phyloP scores from a whole-genome alignment of 768 basidiomycete genomes.

The Mycena kentingensis region DNA sequence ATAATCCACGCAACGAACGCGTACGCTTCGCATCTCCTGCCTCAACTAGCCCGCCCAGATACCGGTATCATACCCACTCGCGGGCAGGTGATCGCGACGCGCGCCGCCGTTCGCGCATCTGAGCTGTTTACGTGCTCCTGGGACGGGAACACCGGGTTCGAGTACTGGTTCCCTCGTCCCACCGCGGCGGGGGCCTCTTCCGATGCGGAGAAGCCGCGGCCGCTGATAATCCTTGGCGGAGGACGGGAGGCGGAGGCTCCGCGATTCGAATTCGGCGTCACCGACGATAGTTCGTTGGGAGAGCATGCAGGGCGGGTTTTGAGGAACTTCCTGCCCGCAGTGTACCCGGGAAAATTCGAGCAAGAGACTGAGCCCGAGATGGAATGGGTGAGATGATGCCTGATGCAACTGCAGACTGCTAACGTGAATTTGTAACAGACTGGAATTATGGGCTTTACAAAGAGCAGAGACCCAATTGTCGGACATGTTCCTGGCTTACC shows the following conservation, averaged over 20 bases:
- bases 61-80: constrained; percentile 69
- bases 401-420: not conserved
- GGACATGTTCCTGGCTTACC: constrained; percentile 35
- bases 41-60: constrained; percentile 56
- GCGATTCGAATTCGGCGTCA: constrained; percentile 48
- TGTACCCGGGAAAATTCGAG: constrained; percentile 59
- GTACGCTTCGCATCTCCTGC: constrained; percentile 78
- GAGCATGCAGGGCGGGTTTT: constrained; percentile 48
- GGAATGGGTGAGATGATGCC: constrained; percentile 68
- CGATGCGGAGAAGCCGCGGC: constrained; percentile 35
- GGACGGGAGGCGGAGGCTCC: constrained; percentile 50
- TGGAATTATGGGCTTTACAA: constrained; percentile 81
- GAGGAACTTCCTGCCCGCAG: constrained; percentile 57
- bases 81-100: constrained; percentile 61
- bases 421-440: constrained; percentile 49
- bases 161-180: constrained; percentile 86
- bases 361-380: constrained; percentile 57
- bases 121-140: constrained; percentile 48
- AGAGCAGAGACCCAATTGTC: constrained; percentile 65
- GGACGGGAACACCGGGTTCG: constrained; percentile 54
- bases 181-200: constrained; percentile 22
- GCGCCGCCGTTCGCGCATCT: constrained; percentile 36
- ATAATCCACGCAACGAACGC: constrained; percentile 89
- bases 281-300: constrained; percentile 62
- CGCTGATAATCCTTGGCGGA: constrained; percentile 75